A percentile compares a stretch with the other conserved stretches of the same genome.
Conservation (phyloP, 2,329 filamentous ascomycete species). For the Diatrype stigma region DNA sequence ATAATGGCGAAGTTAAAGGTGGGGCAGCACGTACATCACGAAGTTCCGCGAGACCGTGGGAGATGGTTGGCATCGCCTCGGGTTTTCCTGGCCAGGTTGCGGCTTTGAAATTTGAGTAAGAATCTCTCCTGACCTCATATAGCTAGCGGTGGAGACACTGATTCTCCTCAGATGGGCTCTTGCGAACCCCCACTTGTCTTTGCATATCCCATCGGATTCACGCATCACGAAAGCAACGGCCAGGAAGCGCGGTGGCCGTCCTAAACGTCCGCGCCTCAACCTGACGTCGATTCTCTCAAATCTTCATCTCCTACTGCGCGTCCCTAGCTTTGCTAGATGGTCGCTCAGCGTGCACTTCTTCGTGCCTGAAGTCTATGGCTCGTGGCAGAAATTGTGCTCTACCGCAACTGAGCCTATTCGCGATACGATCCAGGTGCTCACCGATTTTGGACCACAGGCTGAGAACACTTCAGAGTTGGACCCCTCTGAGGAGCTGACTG, state of each 20-base stretch:
- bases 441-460: conserved; percentile 45
- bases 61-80: conserved; percentile 81
- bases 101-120: conserved; percentile 90
- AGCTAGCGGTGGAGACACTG: conserved; percentile 5
- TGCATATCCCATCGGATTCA: conserved; percentile 66
- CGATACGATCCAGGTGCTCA: conserved; percentile 46
- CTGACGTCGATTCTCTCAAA: conserved; percentile 71
- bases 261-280: conserved; percentile 53
- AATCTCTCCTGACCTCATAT: conserved; percentile 1
- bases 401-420: conserved; percentile 44
- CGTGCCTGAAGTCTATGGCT: conserved; percentile 59
- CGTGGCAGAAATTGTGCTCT: conserved; percentile 61
- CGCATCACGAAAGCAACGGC: conserved; percentile 52
- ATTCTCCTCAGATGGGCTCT: conserved; percentile 73
- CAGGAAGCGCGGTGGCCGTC: conserved; percentile 49
- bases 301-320: conserved; percentile 73
- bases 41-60: conserved; percentile 73
- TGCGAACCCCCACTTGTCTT: conserved; percentile 76
- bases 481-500: conserved; percentile 4
- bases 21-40: conserved; percentile 75
- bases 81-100: conserved; percentile 85
- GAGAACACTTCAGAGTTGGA: background rate
- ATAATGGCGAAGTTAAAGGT: conserved; percentile 81
- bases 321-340: conserved; percentile 78
- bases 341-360: conserved; percentile 81